phyloP scores from a whole-genome alignment of 1,284 basidiomycete genomes.

The Cryptococcus sp. region DNA sequence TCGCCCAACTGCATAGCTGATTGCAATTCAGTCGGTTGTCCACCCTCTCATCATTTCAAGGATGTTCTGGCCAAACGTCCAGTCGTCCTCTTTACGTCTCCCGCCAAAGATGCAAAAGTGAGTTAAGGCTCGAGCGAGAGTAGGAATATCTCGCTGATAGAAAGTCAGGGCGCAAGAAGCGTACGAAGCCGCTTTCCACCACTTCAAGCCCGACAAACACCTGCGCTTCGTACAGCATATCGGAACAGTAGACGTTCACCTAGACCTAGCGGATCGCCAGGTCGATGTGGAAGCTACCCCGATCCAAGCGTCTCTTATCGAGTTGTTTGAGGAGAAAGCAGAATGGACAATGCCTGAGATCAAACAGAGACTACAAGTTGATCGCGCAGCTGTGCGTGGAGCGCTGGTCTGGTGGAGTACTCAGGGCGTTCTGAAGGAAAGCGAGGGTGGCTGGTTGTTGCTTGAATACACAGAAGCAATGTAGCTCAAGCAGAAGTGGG shows the following conservation, averaged over 20 bases:
- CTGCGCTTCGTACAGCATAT: slow-evolving; percentile 83
- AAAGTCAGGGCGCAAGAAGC: slow-evolving; percentile 64
- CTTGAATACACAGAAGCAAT: slow-evolving; percentile 63
- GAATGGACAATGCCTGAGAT: slow-evolving; percentile 58
- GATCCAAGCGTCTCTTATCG: slow-evolving; percentile 83
- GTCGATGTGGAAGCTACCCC: slow-evolving; percentile 76
- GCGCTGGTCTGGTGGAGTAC: slow-evolving; percentile 81
- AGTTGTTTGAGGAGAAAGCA: slow-evolving; percentile 76
- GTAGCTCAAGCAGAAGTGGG: not conserved
- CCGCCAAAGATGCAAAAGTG: slow-evolving; percentile 79
- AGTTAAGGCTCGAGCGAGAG: slow-evolving; percentile 30
- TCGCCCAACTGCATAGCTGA: slow-evolving; percentile 9
- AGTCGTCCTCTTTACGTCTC: slow-evolving; percentile 70
- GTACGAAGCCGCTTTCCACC: slow-evolving; percentile 73
- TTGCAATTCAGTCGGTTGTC: slow-evolving; percentile 61
- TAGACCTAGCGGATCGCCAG: slow-evolving; percentile 76
- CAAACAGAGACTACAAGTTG: slow-evolving; percentile 62
- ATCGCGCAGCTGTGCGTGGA: slow-evolving; percentile 67
- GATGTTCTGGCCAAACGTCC: slow-evolving; percentile 88
- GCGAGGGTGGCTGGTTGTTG: slow-evolving; percentile 25
- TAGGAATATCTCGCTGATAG: not conserved
- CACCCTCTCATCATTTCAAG: slow-evolving; percentile 87
- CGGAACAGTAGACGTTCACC: slow-evolving; percentile 73
- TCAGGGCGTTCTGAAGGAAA: slow-evolving; percentile 71
- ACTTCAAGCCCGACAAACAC: slow-evolving; percentile 86